phyloP scores from a whole-genome alignment of 2,329 filamentous ascomycete genomes.

The Phaeophleospora eucalypticola region DNA sequence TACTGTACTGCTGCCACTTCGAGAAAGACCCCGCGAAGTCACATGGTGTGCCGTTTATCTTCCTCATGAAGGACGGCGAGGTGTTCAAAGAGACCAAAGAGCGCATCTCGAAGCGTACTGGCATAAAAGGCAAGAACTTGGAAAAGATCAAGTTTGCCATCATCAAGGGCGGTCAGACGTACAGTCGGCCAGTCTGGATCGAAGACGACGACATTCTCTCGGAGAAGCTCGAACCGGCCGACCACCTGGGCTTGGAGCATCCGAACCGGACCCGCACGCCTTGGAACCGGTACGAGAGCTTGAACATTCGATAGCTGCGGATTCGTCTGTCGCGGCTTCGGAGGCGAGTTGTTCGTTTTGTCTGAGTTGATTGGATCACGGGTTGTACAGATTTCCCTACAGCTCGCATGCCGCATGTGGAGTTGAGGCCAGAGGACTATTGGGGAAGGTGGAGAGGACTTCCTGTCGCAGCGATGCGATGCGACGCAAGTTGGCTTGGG shows the following conservation, averaged over 20 bases:
- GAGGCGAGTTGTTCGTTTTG: neutral
- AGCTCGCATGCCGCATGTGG: too few relatives aligned
- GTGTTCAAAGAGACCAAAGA: slow-evolving; percentile 88
- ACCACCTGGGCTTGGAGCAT: slow-evolving; percentile 55
- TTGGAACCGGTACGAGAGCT: slow-evolving; percentile 58
- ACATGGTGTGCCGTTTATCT: slow-evolving; percentile 88
- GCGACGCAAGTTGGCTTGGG: too few relatives aligned
- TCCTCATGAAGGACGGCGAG: slow-evolving; percentile 80
- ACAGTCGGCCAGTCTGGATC: slow-evolving; percentile 75
- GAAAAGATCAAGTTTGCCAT: slow-evolving; percentile 97
- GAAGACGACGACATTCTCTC: slow-evolving; percentile 62
- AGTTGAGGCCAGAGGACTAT: too few relatives aligned
- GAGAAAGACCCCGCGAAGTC: slow-evolving; percentile 80
- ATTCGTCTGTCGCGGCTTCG: neutral
- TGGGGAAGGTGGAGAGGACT: too few relatives aligned
- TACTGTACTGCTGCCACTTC: slow-evolving; percentile 84
- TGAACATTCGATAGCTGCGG: slow-evolving; percentile 54
- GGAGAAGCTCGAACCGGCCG: slow-evolving; percentile 40
- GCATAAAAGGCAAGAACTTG: slow-evolving; percentile 95
- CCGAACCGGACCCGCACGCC: slow-evolving; percentile 58
- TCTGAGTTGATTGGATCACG: neutral
- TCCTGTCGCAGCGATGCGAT: too few relatives aligned
- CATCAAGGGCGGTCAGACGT: slow-evolving; percentile 60
- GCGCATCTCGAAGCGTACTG: slow-evolving; percentile 85
- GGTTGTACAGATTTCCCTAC: too few relatives aligned